Evolutionary conservation across 2,329 filamentous ascomycete genomes (phyloP).

Genomic region (Claviceps fusiformis): DNA sequence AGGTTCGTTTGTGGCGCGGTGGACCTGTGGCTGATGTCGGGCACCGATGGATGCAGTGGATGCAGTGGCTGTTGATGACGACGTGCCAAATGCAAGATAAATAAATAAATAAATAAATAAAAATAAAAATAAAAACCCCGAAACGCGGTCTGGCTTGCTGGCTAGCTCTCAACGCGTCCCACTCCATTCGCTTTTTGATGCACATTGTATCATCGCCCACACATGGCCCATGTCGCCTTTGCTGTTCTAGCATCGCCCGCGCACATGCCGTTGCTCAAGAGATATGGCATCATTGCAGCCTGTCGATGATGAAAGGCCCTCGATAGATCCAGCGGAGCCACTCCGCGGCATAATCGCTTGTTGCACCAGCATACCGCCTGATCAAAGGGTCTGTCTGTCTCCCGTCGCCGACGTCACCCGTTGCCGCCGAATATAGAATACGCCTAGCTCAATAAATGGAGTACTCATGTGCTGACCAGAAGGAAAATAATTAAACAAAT

Average conservation of each 20-base stretch:
- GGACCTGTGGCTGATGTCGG: neutral
- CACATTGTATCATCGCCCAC: neutral
- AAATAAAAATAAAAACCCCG: neutral
- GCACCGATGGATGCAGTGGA: no score
- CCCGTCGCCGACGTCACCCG: neutral
- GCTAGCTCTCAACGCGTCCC: slow-evolving; percentile 2
- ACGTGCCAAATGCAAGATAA: neutral
- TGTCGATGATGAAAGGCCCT: slow-evolving; percentile 14
- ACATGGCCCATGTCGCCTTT: neutral
- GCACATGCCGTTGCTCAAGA: neutral
- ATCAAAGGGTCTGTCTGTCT: slow-evolving; percentile 51
- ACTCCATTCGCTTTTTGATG: neutral
- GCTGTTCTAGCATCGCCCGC: neutral
- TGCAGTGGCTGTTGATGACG: neutral
- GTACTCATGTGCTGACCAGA: neutral
- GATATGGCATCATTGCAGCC: slow-evolving; percentile 17
- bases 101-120: no score
- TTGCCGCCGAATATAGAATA: neutral
- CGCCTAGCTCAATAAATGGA: neutral
- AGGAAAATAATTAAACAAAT: neutral
- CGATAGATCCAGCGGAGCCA: slow-evolving; percentile 46
- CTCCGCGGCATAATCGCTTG: slow-evolving; percentile 65
- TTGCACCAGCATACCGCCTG: slow-evolving; percentile 72
- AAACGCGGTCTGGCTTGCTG: neutral
- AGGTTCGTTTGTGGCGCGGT: neutral